phyloP scores from a whole-genome alignment of 305 asterid species.

The Fraxinus platypoda region DNA sequence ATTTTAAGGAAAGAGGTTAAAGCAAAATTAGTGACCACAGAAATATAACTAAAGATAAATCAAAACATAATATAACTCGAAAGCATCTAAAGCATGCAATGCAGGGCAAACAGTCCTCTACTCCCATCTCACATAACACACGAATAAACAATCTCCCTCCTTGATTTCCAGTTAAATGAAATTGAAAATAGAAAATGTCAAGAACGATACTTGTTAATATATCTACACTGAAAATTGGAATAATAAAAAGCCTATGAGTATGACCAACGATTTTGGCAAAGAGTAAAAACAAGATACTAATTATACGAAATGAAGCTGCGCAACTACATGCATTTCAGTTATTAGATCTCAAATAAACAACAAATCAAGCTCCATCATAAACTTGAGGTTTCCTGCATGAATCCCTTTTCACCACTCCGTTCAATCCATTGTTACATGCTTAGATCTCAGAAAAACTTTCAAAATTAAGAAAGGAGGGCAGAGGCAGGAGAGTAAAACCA shows the following conservation, averaged over 20 bases:
- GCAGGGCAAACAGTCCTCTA: neutral
- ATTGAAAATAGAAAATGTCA: neutral
- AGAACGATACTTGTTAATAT: slow-evolving; percentile 5
- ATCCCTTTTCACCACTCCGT: neutral
- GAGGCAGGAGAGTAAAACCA: slow-evolving; percentile 22
- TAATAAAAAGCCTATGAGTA: slow-evolving; percentile 2
- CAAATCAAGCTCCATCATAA: neutral
- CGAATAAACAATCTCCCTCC: neutral
- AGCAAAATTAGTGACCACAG: neutral
- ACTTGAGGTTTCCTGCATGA: neutral
- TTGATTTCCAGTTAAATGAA: neutral
- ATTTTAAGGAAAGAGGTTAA: neutral
- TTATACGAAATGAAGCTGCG: neutral
- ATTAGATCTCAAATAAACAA: neutral
- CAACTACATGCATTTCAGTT: slow-evolving; percentile 14
- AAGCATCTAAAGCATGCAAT: slow-evolving; percentile 3
- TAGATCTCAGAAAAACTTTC: neutral
- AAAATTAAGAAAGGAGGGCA: neutral
- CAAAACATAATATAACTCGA: neutral
- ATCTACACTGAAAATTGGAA: neutral
- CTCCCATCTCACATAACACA: slow-evolving; percentile 5
- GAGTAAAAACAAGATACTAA: neutral
- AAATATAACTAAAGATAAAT: neutral
- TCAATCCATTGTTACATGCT: neutral
- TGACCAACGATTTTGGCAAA: neutral